Conservation (phyloP, 2,329 filamentous ascomycete species). For the Nigrospora sphaerica region DNA sequence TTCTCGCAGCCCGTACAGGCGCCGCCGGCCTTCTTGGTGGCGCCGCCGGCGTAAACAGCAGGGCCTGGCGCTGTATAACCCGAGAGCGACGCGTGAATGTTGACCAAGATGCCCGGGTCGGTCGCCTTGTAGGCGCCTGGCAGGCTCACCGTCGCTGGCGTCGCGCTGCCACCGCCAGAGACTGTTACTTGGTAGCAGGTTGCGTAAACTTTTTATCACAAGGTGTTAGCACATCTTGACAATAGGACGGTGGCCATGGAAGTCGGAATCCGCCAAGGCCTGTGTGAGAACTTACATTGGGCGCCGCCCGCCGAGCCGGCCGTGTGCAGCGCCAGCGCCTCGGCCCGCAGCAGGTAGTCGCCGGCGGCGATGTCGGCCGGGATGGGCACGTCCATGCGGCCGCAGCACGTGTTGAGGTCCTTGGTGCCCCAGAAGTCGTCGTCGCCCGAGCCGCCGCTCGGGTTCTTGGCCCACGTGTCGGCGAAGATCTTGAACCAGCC, state of each 20-base stretch:
- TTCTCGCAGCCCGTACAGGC: slow-evolving; percentile 26
- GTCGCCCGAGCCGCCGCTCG: slow-evolving; percentile 26
- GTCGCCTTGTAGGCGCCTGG: slow-evolving; percentile 35
- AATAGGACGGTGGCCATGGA: neutral
- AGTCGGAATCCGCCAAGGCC: neutral
- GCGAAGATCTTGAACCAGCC: slow-evolving; percentile 48
- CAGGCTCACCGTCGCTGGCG: slow-evolving; percentile 23
- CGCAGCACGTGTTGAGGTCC: slow-evolving; percentile 29
- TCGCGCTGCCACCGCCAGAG: slow-evolving; percentile 20
- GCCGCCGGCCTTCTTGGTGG: slow-evolving; percentile 28
- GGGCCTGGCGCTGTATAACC: slow-evolving; percentile 37
- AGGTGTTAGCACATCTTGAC: neutral
- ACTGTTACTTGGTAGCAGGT: slow-evolving; percentile 24
- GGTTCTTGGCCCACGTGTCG: slow-evolving; percentile 30
- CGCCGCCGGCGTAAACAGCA: slow-evolving; percentile 30
- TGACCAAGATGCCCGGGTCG: slow-evolving; percentile 39
- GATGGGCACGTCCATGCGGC: slow-evolving; percentile 34
- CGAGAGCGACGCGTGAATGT: slow-evolving; percentile 34
- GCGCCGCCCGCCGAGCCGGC: slow-evolving; percentile 23
- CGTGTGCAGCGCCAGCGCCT: slow-evolving; percentile 36
- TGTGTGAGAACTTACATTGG: slow-evolving; percentile 9
- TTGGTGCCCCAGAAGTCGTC: slow-evolving; percentile 38
- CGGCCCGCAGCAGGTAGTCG: slow-evolving; percentile 35
- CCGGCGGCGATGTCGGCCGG: slow-evolving; percentile 29
- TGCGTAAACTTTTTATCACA: slow-evolving; percentile 18